Evolutionary conservation across 176 grass and related monocot genomes (phyloP).

Genomic region (Lolium rigidum): DNA sequence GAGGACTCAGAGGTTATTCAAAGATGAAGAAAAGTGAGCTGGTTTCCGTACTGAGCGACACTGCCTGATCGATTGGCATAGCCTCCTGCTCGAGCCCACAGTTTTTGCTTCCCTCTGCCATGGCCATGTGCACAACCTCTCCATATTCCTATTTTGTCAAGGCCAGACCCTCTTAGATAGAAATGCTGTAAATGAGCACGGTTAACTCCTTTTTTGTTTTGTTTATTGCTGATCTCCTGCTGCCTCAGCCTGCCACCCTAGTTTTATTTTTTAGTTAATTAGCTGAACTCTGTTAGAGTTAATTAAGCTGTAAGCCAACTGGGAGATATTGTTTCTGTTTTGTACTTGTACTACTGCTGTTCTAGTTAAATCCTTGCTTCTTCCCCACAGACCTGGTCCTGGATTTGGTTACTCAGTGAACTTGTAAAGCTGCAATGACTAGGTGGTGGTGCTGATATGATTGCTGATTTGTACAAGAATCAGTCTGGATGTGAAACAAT

Average conservation of each 20-base stretch:
- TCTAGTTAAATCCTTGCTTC: background rate
- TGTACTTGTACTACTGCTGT: background rate
- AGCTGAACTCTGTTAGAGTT: constrained; percentile 7
- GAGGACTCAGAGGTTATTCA: constrained; percentile 71
- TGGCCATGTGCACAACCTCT: constrained; percentile 11
- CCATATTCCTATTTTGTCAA: background rate
- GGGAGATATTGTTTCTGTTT: constrained; percentile 13
- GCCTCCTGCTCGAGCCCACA: background rate
- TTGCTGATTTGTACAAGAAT: too few relatives aligned
- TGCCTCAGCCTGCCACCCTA: constrained; percentile 12
- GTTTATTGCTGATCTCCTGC: constrained; percentile 25
- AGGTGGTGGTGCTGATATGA: background rate
- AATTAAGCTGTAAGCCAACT: constrained; percentile 10
- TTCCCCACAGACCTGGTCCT: background rate
- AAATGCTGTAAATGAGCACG: constrained; percentile 41
- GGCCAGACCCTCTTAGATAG: constrained; percentile 30
- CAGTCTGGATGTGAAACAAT: background rate
- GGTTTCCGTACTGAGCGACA: constrained; percentile 55
- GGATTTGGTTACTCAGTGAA: background rate
- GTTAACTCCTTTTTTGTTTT: constrained; percentile 31
- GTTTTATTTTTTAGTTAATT: constrained; percentile 1
- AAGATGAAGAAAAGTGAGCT: constrained; percentile 82
- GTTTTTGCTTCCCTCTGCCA: constrained; percentile 32
- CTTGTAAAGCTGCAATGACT: background rate
- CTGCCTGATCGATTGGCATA: constrained; percentile 18